Evolutionary conservation across 352 stramenopile species (phyloP), one percentile per base, ranked within the genome.

Genomic region (Aphanomyces invadans): DNA sequence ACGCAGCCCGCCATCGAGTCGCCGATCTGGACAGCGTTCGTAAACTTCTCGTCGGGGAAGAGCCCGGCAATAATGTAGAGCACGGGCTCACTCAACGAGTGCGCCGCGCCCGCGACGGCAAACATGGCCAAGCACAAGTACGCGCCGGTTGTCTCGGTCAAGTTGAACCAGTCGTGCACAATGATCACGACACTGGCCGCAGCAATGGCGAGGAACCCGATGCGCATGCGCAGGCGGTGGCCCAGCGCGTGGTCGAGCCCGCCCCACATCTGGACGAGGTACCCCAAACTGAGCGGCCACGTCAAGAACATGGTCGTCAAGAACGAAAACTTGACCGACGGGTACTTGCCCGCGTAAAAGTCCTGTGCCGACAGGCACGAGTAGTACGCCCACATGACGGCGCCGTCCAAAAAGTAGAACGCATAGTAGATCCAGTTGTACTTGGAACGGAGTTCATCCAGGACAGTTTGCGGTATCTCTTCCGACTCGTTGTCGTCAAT

Each of bases 321-420:
- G 74, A 89, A 89, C 11, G 74, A 76, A 62, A 90, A 90, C 56
- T 83, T 68, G 46, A 87, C 73, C 23, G 78, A 56, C 1, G 80
- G 72, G 68, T 88, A 90, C 53, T 75, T 52, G 10, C 72, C 56
- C 26, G 56, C 62, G 68, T 89, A 88, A 54, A 84, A 90, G 57
- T 87, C 74, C 25, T 89, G 78, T 0, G 78, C 78, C 51, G 78
- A 88, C 44, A 90, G 69, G 53, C 80, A 90, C 71, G 78, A 88
- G 67, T 87, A 87, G 73, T 84, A 89, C 19, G 78, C 77, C 80
- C 82, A 90, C 28, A 90, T 71, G 31, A 88, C 79, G 1, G 82
- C 81, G 23, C 72, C 79, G 48, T 87, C 88, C 4, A 90, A 69
- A 70, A 88, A 90, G 70, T 83, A 80, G 73, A 89, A 71, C 66